These are phyloP conservation scores for Gymnopilus junonius DNA, from an alignment of 768 basidiomycete genomes.

Conservation along the genomic window DNA sequence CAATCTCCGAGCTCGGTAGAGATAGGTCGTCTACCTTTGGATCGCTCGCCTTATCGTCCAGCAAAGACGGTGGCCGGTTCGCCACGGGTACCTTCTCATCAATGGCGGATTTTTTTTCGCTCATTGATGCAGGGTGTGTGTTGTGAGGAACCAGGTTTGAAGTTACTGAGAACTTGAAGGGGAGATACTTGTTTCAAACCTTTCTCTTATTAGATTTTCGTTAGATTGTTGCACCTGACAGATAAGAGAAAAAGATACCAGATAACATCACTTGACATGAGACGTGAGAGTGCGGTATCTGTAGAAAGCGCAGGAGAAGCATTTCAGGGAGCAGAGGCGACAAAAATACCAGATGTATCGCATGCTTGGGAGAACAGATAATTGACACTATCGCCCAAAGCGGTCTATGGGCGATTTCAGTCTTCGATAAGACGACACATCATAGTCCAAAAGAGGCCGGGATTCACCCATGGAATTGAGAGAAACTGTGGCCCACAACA, in stretches of 20 bases:
- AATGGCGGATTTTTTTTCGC: background rate
- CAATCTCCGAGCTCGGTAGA: constrained; percentile 1
- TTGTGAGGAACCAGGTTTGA: background rate
- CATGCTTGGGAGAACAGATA: background rate
- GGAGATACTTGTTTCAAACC: background rate
- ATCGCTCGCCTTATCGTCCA: background rate
- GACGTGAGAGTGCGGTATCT: background rate
- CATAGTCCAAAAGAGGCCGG: background rate
- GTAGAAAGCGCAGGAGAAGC: background rate
- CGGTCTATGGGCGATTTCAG: background rate
- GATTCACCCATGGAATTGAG: too few species aligned
- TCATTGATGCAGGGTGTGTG: background rate
- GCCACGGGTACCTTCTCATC: background rate
- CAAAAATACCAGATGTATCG: background rate
- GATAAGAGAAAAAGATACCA: background rate
- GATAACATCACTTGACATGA: constrained; percentile 4
- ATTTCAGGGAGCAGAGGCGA: background rate
- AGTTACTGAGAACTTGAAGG: background rate
- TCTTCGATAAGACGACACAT: background rate
- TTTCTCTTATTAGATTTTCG: background rate
- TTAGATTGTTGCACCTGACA: background rate
- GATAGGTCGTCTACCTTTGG: background rate
- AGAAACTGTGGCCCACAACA: too few species aligned
- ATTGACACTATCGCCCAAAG: too few species aligned
- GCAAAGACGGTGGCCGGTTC: background rate